Base-by-base conservation (phyloP, 768 basidiomycete species). In the Sporobolomyces pararoseus region DNA sequence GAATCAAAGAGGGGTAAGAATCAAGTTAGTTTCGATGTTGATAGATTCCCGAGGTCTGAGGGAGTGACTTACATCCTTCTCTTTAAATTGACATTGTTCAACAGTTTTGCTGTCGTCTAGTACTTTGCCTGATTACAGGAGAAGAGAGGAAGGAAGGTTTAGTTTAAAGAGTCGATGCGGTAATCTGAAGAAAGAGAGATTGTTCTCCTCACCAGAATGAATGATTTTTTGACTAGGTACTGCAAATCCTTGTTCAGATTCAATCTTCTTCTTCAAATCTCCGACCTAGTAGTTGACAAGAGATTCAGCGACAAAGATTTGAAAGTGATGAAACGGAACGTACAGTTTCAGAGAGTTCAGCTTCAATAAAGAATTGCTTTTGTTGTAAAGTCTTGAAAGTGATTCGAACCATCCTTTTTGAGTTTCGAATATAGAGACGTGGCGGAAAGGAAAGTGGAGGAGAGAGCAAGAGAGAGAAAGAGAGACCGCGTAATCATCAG, bases 321-420 rank as follows among this genome's bases (percentile, higher is more conserved):
- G 47, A 51, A 35, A 7, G 39, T 53, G 32, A 39, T 44, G 7
- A 12, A 21, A 42, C 49, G 44, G 25, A 29, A 29, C 46, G 59
- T 19, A 71, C 55, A 2, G 72, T 65, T 32, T 66, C 57, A 25
- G 49, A 23, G 6, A 62, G 68, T 27, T 68, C 72, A 0, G 69
- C 72, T 37, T 75, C 73, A 66, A 75, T 66, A 61, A 47, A 42
- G 68, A 66, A 75, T 34, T 58, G 63, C 69, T 68, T 71, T 63
- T 72, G 94, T 79, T 95, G 91, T 19, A 94, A 85, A 1, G 94
- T 97, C 82, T 97, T 98, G 78, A 98, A 83, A 32, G 91, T 95
- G 80, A 98, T 85, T 25, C 35, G 23, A 39, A 74, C 72, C 72
- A 69, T 72, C 7, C 34, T 58, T 53, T 6, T 25, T n/a, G 60